Evolutionary conservation across 306 rosid genomes (phyloP).

Genomic region (Cicer judaicum): DNA sequence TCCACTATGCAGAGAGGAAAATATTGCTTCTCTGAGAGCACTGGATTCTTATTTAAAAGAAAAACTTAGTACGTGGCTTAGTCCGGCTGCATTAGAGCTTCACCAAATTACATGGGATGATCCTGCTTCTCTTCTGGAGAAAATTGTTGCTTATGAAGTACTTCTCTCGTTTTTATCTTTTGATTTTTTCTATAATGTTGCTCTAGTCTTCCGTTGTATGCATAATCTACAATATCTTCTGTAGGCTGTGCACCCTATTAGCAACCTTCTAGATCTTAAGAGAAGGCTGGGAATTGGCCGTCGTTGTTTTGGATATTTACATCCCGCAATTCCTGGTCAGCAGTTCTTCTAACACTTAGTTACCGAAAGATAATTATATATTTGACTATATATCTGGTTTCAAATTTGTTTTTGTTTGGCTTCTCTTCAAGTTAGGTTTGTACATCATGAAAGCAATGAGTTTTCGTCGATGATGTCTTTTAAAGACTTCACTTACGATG

Average conservation of each 20-base stretch:
- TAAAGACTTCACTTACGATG: slow-evolving; percentile 6
- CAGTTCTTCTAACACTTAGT: slow-evolving; percentile 42
- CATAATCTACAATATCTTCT: slow-evolving; percentile 45
- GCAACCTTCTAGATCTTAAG: slow-evolving; percentile 95
- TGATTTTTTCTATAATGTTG: slow-evolving; percentile 29
- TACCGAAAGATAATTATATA: slow-evolving; percentile 31
- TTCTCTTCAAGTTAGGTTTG: slow-evolving; percentile 29
- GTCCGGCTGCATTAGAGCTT: slow-evolving; percentile 97
- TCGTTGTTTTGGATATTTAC: slow-evolving; percentile 92
- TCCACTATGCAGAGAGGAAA: slow-evolving; percentile 69
- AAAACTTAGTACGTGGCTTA: slow-evolving; percentile 86
- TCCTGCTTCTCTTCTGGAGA: slow-evolving; percentile 95
- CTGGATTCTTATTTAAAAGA: slow-evolving; percentile 88
- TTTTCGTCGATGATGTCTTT: slow-evolving; percentile 14
- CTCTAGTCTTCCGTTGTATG: slow-evolving; percentile 27
- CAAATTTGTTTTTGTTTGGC: slow-evolving; percentile 22
- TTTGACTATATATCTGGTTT: slow-evolving; percentile 22
- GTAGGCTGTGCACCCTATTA: slow-evolving; percentile 98
- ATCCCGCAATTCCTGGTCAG: slow-evolving; percentile 95
- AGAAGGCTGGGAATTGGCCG: slow-evolving; percentile 97
- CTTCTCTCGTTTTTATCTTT: slow-evolving; percentile 36
- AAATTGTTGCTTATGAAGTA: slow-evolving; percentile 97
- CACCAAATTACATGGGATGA: slow-evolving; percentile 98
- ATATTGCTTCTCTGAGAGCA: slow-evolving; percentile 75
- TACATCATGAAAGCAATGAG: background rate